phyloP scores from a whole-genome alignment of 2,329 filamentous ascomycete species.

The Cyanodermella asteris region DNA sequence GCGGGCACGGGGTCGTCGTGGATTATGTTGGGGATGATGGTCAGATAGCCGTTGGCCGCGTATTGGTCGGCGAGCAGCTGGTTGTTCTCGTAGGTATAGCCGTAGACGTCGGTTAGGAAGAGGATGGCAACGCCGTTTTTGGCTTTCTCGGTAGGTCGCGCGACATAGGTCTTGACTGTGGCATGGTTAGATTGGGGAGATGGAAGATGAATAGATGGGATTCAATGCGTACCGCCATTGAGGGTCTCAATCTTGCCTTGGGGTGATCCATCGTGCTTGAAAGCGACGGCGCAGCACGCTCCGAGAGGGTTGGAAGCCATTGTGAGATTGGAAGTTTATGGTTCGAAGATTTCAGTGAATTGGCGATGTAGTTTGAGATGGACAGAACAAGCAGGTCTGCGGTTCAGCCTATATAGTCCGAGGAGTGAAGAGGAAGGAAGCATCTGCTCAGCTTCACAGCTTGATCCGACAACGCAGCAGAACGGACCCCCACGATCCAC shows the following conservation, averaged over 20 bases:
- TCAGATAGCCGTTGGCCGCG: conserved; percentile 50
- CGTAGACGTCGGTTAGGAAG: conserved; percentile 36
- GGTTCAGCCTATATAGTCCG: too few species aligned
- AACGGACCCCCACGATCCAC: too few species aligned
- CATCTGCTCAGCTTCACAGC: too few species aligned
- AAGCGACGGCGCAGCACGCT: conserved; percentile 3
- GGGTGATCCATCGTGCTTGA: conserved; percentile 30
- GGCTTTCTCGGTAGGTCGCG: conserved; percentile 28
- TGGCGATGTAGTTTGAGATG: too few species aligned
- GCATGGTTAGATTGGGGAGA: conserved; percentile 1
- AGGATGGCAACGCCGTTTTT: conserved; percentile 31
- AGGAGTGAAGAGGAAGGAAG: too few species aligned
- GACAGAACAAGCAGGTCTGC: too few species aligned
- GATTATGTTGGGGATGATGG: conserved; percentile 49
- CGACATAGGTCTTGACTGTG: conserved; percentile 32
- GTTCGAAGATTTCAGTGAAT: too few species aligned
- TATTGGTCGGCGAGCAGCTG: conserved; percentile 52
- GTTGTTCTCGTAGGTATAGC: conserved; percentile 33
- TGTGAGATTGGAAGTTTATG: neutral
- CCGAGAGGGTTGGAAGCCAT: conserved; percentile 1
- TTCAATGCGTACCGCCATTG: conserved; percentile 23
- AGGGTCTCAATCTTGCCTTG: conserved; percentile 25
- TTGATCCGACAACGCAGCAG: too few species aligned
- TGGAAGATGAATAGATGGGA: conserved; percentile 1
- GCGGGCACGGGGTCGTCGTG: conserved; percentile 39